A percentile compares a stretch with the other conserved stretches of the same genome.
These are phyloP conservation scores for Fusarium sp. DNA, from an alignment of 2,329 filamentous ascomycete genomes.

Conservation along the genomic window DNA sequence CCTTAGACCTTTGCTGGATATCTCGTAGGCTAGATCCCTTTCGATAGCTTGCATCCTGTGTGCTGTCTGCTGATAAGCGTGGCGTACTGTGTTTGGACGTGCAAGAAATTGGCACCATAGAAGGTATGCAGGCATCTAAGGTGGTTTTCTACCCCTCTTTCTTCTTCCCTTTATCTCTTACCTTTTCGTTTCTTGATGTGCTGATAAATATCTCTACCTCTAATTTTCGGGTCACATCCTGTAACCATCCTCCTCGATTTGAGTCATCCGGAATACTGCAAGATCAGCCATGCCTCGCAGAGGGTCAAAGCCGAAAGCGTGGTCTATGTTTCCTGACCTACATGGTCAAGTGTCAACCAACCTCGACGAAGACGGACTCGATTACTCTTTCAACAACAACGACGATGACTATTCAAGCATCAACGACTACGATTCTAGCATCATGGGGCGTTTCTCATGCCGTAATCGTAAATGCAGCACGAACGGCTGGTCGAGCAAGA, in stretches of 20 bases:
- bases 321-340: slow-evolving; percentile 42
- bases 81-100: not conserved
- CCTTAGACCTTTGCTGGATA: too few species aligned
- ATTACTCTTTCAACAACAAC: slow-evolving; percentile 44
- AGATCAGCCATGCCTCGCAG: not conserved
- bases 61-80: not conserved
- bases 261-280: not conserved
- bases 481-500: slow-evolving; percentile 53
- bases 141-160: not conserved
- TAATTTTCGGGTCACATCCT: too few species aligned
- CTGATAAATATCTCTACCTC: too few species aligned
- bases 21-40: too few species aligned
- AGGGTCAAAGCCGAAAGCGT: slow-evolving; percentile 4
- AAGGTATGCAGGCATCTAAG: not conserved
- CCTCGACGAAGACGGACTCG: slow-evolving; percentile 32
- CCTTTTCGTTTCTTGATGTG: too few species aligned
- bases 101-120: not conserved
- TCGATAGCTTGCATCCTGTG: too few species aligned
- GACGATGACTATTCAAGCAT: slow-evolving; percentile 32
- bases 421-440: slow-evolving; percentile 47
- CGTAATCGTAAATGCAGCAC: slow-evolving; percentile 45
- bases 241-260: not conserved
- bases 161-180: not conserved
- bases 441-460: slow-evolving; percentile 56
- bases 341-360: slow-evolving; percentile 31